These are phyloP conservation scores for Wickerhamomyces sp. DNA, from an alignment of 1,139 yeast genomes.

Conservation along the genomic window DNA sequence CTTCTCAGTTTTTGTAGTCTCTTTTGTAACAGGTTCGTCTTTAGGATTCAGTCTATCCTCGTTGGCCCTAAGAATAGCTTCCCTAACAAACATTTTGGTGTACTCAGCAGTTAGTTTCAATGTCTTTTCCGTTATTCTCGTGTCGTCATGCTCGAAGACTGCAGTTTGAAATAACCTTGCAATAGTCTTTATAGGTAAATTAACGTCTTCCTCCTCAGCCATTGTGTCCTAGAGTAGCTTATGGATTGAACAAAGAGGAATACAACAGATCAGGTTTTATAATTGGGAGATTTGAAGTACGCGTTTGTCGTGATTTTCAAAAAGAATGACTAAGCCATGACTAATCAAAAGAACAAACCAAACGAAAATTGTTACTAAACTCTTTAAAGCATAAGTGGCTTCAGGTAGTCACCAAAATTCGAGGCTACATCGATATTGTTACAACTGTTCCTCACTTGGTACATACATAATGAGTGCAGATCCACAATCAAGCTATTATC, in stretches of 20 bases:
- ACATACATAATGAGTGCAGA: background rate
- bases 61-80: constrained; percentile 58
- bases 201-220: constrained; percentile 12
- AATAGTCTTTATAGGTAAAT: constrained; percentile 40
- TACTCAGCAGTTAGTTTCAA: constrained; percentile 51
- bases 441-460: background rate
- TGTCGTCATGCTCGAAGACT: constrained; percentile 43
- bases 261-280: too few relatives aligned
- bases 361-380: too few relatives aligned
- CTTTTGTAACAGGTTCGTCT: constrained; percentile 24
- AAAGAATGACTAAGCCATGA: too few relatives aligned
- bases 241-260: background rate
- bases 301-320: too few relatives aligned
- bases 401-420: too few relatives aligned
- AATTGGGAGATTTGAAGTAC: too few relatives aligned
- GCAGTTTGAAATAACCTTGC: constrained; percentile 51
- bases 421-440: too few relatives aligned
- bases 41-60: constrained; percentile 33
- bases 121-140: constrained; percentile 46
- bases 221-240: background rate
- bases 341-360: too few relatives aligned
- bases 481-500: constrained; percentile 8
- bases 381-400: too few relatives aligned
- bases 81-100: constrained; percentile 53
- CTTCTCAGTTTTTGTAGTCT: constrained; percentile 30